Evolutionary conservation across 2,329 filamentous ascomycete species (phyloP).

Genomic region (Didymella lethalis): DNA sequence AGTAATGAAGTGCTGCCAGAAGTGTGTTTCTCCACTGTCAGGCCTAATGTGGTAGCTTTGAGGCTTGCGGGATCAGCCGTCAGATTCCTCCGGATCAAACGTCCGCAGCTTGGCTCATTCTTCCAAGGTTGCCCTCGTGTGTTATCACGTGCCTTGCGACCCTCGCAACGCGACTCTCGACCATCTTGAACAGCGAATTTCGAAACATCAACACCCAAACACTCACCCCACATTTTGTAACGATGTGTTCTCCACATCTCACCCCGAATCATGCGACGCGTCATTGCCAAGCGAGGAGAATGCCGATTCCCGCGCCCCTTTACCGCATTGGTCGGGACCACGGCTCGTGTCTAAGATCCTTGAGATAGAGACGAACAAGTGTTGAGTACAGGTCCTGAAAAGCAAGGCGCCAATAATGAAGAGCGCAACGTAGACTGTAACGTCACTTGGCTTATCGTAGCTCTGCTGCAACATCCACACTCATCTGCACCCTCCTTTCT

Average conservation of each 20-base stretch:
- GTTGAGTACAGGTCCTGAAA: constrained; percentile 20
- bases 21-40: background rate
- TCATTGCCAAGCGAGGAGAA: constrained; percentile 32
- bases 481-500: background rate
- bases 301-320: constrained; percentile 34
- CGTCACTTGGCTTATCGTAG: background rate
- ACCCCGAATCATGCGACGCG: constrained; percentile 25
- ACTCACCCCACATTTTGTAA: constrained; percentile 9
- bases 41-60: background rate
- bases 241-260: constrained; percentile 7
- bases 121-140: constrained; percentile 2
- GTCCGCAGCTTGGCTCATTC: background rate
- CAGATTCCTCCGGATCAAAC: constrained; percentile 2
- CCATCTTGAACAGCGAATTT: background rate
- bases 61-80: constrained; percentile 6
- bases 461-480: background rate
- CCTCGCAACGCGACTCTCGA: background rate
- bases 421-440: constrained; percentile 15
- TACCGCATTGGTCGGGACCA: constrained; percentile 26
- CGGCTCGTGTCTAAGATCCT: constrained; percentile 18
- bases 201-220: constrained; percentile 4
- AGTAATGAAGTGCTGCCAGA: no score
- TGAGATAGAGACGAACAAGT: constrained; percentile 10
- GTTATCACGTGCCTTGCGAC: background rate
- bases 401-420: constrained; percentile 29